Base-by-base conservation (phyloP, 768 basidiomycete genomes). In the Pisolithus albus region DNA sequence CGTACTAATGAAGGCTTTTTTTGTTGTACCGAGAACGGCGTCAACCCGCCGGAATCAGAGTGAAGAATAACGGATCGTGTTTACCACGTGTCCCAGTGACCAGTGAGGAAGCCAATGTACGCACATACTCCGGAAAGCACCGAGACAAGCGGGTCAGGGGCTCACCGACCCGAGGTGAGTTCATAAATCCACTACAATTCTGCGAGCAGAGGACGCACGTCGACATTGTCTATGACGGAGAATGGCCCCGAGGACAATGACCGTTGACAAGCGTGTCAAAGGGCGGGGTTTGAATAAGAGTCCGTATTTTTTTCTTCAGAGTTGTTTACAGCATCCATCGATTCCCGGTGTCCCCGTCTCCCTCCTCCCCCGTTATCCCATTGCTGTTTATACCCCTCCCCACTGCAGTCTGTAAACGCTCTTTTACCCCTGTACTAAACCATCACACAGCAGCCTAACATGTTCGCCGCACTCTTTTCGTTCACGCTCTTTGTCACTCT, bases 391-490 rank as follows among this genome's bases (percentile, higher is more conserved):
- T 46, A 46, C 19, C 46, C n/a, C 26, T 26, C n/a, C 46, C 9
- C 18, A 30, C 11, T 2, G 21, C 19, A 34, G 36, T 59, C 58
- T 57, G 57, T 56, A 58, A 50, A 40, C 48, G 7, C 15, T 38
- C 47, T n/a, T 23, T 30, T 30, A 30, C 19, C 34, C 18, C 49
- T 39, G 18, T 23, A 46, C 30, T 9, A 41, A 52, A 28, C 16
- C 28, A 32, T 37, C 37, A 19, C 47, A 23, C 56, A 37, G 32
- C 57, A 38, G 56, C 55, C 54, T 56, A 58, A 67, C 70, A 91
- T 90, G 88, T 83, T 82, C 78, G 72, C 80, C 73, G 86, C 88
- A 71, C 70, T 90, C 86, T 47, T 88, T 87, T 76, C 78, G 54
- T 64, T 80, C 71, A 75, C 84, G 61, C 79, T 89, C 82, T 70